Evolutionary conservation across 495 filamentous ascomycete genomes (phyloP).

Genomic region (Annulohypoxylon maeteangense): DNA sequence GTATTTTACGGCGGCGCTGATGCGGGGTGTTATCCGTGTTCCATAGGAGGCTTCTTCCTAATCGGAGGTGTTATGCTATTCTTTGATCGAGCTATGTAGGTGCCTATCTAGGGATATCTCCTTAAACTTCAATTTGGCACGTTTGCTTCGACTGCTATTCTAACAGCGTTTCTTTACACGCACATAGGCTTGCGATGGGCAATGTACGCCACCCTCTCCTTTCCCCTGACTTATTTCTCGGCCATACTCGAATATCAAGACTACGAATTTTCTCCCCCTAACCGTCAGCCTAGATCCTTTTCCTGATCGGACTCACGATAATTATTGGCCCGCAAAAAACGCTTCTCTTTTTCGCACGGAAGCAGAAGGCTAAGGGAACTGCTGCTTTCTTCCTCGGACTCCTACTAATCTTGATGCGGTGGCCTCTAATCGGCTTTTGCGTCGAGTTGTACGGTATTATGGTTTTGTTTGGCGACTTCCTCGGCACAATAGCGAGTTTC

Average conservation of each 20-base stretch:
- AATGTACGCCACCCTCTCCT: conserved; percentile 64
- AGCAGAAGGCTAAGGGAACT: conserved; percentile 90
- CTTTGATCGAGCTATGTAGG: conserved; percentile 93
- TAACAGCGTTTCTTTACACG: conserved; percentile 13
- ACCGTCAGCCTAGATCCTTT: conserved; percentile 76
- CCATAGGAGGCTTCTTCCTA: conserved; percentile 87
- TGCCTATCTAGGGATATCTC: conserved; percentile 51
- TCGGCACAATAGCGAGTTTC: conserved; percentile 90
- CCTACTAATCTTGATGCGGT: conserved; percentile 83
- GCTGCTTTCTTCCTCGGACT: conserved; percentile 90
- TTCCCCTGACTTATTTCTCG: background rate
- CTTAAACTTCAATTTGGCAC: background rate
- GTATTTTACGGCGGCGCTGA: conserved; percentile 15
- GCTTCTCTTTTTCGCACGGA: conserved; percentile 89
- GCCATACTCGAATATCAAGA: background rate
- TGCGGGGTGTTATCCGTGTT: conserved; percentile 31
- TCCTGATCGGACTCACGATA: conserved; percentile 92
- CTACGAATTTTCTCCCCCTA: background rate
- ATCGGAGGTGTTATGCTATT: conserved; percentile 93
- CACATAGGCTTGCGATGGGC: conserved; percentile 83
- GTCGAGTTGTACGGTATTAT: conserved; percentile 94
- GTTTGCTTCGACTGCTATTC: background rate
- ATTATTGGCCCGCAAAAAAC: conserved; percentile 96
- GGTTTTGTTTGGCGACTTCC: conserved; percentile 93
- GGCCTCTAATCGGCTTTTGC: conserved; percentile 88